A percentile compares a stretch with the other conserved stretches of the same genome.
These are phyloP conservation scores for Paxillus ammoniavirescens DNA, from an alignment of 768 basidiomycete species.

Conservation along the genomic window DNA sequence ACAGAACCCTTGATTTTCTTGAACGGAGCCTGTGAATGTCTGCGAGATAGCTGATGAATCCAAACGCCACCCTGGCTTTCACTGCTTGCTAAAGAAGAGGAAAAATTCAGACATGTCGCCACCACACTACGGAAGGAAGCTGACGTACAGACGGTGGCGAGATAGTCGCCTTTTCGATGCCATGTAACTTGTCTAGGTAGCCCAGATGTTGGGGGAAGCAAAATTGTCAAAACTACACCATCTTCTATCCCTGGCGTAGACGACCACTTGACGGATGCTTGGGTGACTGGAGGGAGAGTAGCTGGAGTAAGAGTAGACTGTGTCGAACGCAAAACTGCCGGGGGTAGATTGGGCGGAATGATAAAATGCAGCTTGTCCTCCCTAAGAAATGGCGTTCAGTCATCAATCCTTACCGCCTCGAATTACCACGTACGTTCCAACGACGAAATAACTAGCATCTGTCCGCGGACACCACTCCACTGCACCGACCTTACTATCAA, in stretches of 20 bases:
- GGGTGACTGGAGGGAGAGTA: slow-evolving; percentile 56
- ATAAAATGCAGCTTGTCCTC: slow-evolving; percentile 80
- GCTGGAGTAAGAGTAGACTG: slow-evolving; percentile 61
- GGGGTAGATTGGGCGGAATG: slow-evolving; percentile 75
- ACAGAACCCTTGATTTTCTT: slow-evolving; percentile 90
- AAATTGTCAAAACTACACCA: slow-evolving; percentile 57
- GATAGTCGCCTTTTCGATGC: slow-evolving; percentile 94
- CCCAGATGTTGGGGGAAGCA: slow-evolving; percentile 64
- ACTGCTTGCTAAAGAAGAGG: slow-evolving; percentile 46
- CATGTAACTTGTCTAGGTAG: slow-evolving; percentile 80
- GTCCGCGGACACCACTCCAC: slow-evolving; percentile 92
- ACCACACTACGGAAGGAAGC: neutral
- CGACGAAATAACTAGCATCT: slow-evolving; percentile 77
- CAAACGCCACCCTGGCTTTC: slow-evolving; percentile 83
- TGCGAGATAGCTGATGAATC: slow-evolving; percentile 92
- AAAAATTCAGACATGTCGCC: slow-evolving; percentile 4
- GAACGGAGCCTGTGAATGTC: slow-evolving; percentile 98
- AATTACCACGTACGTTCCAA: slow-evolving; percentile 63
- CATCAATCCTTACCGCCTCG: slow-evolving; percentile 2
- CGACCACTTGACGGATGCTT: slow-evolving; percentile 72
- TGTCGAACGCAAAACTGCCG: slow-evolving; percentile 54
- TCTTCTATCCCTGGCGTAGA: slow-evolving; percentile 50
- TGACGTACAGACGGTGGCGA: slow-evolving; percentile 89
- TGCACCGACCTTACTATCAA: slow-evolving; percentile 75
- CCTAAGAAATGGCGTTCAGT: slow-evolving; percentile 39